Evolutionary conservation across 2,329 filamentous ascomycete genomes (phyloP).

Genomic region (Sporothrix brasiliensis): DNA sequence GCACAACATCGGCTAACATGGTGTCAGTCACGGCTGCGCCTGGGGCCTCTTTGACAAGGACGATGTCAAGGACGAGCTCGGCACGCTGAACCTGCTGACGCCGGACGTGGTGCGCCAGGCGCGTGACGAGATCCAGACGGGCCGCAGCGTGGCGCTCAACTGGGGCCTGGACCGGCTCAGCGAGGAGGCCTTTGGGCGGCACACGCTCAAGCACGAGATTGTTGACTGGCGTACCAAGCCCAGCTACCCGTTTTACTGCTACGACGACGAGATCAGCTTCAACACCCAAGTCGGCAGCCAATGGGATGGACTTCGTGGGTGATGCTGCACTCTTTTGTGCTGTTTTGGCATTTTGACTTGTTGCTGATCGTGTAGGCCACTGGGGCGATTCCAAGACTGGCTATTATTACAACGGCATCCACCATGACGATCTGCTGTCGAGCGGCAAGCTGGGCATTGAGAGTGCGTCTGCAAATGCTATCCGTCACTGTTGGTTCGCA

Average conservation of each 20-base stretch:
- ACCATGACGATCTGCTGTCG: slow-evolving; percentile 39
- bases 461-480: slow-evolving; percentile 32
- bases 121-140: slow-evolving; percentile 57
- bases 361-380: slow-evolving; percentile 24
- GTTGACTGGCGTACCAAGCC: slow-evolving; percentile 32
- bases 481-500: too few relatives aligned
- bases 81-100: slow-evolving; percentile 63
- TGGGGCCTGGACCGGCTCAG: slow-evolving; percentile 60
- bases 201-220: slow-evolving; percentile 51
- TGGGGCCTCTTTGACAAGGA: slow-evolving; percentile 58
- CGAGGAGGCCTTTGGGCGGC: slow-evolving; percentile 55
- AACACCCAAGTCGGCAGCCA: slow-evolving; percentile 50
- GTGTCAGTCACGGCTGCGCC: slow-evolving; percentile 39
- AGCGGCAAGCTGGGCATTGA: slow-evolving; percentile 46
- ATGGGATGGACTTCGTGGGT: slow-evolving; percentile 60
- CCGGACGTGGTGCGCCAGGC: slow-evolving; percentile 56
- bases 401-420: slow-evolving; percentile 43
- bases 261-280: slow-evolving; percentile 33
- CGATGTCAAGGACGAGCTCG: slow-evolving; percentile 54
- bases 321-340: slow-evolving; percentile 43
- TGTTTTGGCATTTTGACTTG: slow-evolving; percentile 42
- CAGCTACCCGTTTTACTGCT: slow-evolving; percentile 29
- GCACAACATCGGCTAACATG: slow-evolving; percentile 26
- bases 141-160: slow-evolving; percentile 60
- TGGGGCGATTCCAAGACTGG: slow-evolving; percentile 31